Conservation (phyloP, 2,329 filamentous ascomycete species). For the Fonsecaea monophora region DNA sequence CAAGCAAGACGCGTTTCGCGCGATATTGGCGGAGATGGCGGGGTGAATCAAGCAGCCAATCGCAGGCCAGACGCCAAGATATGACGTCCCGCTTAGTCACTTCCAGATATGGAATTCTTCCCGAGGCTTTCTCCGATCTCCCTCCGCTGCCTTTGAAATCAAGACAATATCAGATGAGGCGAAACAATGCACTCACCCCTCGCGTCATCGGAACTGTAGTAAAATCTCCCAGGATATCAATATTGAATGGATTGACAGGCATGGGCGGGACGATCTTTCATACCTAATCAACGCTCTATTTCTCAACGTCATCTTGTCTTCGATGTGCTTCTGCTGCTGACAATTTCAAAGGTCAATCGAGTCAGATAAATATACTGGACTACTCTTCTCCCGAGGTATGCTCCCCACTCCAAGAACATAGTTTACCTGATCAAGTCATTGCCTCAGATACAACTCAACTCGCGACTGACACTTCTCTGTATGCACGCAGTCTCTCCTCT, state of each 20-base stretch:
- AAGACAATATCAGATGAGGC: conserved; percentile 8
- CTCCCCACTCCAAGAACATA: not conserved
- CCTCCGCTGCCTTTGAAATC: conserved; percentile 20
- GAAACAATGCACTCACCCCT: not conserved
- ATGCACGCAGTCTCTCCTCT: conserved; percentile 23
- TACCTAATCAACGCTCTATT: not conserved
- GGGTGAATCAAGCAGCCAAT: conserved; percentile 9
- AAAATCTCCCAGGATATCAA: not conserved
- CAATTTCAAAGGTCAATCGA: conserved; percentile 13
- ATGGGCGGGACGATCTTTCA: conserved; percentile 10
- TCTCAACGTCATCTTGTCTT: conserved; percentile 15
- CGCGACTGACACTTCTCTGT: conserved; percentile 4
- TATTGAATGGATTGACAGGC: not conserved
- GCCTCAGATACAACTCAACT: not conserved
- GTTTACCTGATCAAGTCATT: not conserved
- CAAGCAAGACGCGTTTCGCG: conserved; percentile 5
- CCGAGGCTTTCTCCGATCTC: conserved; percentile 7
- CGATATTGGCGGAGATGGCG: conserved; percentile 7
- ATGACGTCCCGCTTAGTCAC: conserved; percentile 9
- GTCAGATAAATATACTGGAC: conserved; percentile 9
- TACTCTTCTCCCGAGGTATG: not conserved
- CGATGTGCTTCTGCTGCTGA: conserved; percentile 23
- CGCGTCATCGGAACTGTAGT: conserved; percentile 11
- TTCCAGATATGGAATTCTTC: conserved; percentile 9
- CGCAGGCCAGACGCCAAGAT: not conserved